Conservation (phyloP, 148 eudicot species). For the Silene latifolia region DNA sequence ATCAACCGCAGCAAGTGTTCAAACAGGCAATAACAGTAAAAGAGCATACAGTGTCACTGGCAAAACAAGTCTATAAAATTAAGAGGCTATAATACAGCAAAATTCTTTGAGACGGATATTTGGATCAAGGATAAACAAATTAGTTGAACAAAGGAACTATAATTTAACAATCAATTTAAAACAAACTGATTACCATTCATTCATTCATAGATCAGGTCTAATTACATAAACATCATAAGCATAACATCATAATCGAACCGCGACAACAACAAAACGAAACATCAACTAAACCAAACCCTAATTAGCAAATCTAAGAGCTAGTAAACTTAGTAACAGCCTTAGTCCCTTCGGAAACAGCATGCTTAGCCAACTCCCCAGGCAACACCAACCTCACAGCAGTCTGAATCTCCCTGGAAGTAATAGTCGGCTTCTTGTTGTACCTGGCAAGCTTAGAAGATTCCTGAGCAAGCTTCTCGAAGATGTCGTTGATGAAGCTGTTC, state of each 20-base stretch:
- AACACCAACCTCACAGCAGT: constrained; percentile 46
- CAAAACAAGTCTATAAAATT: too few species aligned
- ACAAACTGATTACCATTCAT: background rate
- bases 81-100: too few species aligned
- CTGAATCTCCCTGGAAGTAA: constrained; percentile 47
- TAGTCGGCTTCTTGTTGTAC: constrained; percentile 51
- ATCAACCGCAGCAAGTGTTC: too few species aligned
- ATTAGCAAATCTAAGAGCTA: constrained; percentile 20
- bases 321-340: constrained; percentile 52
- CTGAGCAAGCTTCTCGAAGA: constrained; percentile 54
- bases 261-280: background rate
- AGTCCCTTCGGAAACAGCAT: constrained; percentile 47
- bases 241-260: background rate
- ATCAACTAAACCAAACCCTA: background rate
- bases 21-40: too few species aligned
- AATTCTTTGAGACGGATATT: too few species aligned
- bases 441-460: constrained; percentile 42
- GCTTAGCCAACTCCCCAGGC: constrained; percentile 49
- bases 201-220: background rate
- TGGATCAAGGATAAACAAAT: too few species aligned
- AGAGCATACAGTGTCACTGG: too few species aligned
- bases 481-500: constrained; percentile 59
- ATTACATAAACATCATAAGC: background rate
- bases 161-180: background rate
- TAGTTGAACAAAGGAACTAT: background rate